Conservation (phyloP, 1,284 basidiomycete species). For the Ganoderma sinense region DNA sequence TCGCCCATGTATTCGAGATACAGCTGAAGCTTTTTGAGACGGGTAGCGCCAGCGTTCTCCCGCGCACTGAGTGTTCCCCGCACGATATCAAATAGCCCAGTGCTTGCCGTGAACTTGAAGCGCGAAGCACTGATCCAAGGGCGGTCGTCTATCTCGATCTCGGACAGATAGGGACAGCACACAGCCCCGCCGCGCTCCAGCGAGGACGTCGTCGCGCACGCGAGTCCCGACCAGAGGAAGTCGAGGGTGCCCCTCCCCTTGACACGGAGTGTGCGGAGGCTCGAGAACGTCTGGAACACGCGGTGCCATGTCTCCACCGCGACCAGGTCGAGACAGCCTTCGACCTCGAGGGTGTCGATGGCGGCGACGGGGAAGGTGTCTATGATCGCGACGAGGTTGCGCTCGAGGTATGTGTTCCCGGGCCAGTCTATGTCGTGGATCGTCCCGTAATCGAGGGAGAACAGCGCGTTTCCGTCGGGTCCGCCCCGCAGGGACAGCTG, state of each 20-base stretch:
- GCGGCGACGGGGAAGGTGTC: background rate
- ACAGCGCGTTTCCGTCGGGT: background rate
- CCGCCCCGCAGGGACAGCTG: background rate
- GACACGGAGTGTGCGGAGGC: background rate
- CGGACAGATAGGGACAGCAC: background rate
- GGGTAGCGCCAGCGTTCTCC: background rate
- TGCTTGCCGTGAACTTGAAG: background rate
- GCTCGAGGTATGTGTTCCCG: background rate
- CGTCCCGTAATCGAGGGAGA: background rate
- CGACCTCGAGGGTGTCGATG: background rate
- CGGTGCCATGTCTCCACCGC: background rate
- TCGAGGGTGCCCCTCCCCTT: background rate
- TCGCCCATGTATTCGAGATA: background rate
- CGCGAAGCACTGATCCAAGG: background rate
- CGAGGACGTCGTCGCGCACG: background rate
- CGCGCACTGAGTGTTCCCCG: background rate
- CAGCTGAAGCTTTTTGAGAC: background rate
- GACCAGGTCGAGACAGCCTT: background rate
- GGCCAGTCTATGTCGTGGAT: background rate
- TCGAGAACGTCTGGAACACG: background rate
- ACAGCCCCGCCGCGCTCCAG: background rate
- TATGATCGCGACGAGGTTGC: background rate
- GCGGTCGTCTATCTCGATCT: background rate
- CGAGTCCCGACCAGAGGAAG: background rate
- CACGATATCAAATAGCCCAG: background rate